phyloP scores from a whole-genome alignment of 768 basidiomycete species.

The Exidia glandulosa region DNA sequence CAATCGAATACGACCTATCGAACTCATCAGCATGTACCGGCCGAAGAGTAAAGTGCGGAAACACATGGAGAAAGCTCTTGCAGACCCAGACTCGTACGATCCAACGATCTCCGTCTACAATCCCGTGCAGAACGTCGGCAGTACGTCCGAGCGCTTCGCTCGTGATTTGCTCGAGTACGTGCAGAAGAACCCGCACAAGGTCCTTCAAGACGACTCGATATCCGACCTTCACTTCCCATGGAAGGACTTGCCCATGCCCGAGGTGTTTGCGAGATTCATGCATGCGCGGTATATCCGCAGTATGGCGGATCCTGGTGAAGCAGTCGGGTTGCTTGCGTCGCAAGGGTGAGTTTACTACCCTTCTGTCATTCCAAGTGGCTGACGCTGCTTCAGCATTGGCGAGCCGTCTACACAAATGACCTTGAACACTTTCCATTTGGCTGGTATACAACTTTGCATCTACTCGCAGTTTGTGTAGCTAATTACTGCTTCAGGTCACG shows the following conservation, averaged over 20 bases:
- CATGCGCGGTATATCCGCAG: conserved; percentile 88
- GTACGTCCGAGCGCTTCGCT: conserved; percentile 88
- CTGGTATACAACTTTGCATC: conserved; percentile 43
- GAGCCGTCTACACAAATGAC: conserved; percentile 99
- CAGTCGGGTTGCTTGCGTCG: conserved; percentile 93
- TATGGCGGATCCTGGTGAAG: conserved; percentile 93
- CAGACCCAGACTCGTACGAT: conserved; percentile 56
- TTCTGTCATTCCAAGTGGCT: background rate
- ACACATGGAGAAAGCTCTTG: conserved; percentile 87
- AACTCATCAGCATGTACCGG: conserved; percentile 41
- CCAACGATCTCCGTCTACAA: conserved; percentile 67
- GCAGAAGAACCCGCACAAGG: conserved; percentile 52
- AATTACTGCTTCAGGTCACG: conserved; percentile 56
- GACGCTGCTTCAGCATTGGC: conserved; percentile 59
- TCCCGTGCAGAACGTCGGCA: conserved; percentile 73
- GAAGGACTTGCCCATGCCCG: conserved; percentile 34
- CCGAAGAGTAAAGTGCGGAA: conserved; percentile 52
- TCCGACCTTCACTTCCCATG: conserved; percentile 28
- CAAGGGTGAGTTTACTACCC: conserved; percentile 60
- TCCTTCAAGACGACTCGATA: conserved; percentile 23
- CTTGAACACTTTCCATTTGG: conserved; percentile 98
- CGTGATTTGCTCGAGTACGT: conserved; percentile 68
- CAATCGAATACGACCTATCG: conserved; percentile 54
- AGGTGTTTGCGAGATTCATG: conserved; percentile 72
- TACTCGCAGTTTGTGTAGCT: conserved; percentile 3